Percentiles rank a stretch among this genome's conserved stretches.
phyloP scores from a whole-genome alignment of 2,329 filamentous ascomycete species.

The Cordyceps tenuipes region DNA sequence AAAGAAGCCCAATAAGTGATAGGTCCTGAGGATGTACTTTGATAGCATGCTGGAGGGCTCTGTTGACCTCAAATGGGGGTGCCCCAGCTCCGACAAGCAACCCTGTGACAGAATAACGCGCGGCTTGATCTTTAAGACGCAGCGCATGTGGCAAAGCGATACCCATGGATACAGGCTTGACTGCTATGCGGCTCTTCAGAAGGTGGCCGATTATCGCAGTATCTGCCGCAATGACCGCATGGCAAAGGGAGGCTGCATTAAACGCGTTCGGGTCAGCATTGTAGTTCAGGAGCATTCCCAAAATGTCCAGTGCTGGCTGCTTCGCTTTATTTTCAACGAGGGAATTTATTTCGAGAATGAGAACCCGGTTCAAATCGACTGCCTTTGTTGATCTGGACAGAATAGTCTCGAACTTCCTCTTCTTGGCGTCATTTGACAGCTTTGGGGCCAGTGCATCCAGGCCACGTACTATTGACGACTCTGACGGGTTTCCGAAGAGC shows the following conservation, averaged over 20 bases:
- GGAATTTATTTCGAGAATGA: slow-evolving; percentile 43
- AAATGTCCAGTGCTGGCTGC: slow-evolving; percentile 32
- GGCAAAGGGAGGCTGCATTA: slow-evolving; percentile 42
- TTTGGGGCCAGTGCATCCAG: slow-evolving; percentile 35
- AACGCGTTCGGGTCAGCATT: slow-evolving; percentile 48
- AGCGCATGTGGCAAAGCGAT: slow-evolving; percentile 44
- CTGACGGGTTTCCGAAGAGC: slow-evolving; percentile 35
- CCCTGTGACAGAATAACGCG: slow-evolving; percentile 42
- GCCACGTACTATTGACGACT: slow-evolving; percentile 34
- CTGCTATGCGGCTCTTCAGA: slow-evolving; percentile 29
- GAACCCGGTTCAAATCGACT: slow-evolving; percentile 34
- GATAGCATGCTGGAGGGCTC: slow-evolving; percentile 44
- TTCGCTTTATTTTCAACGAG: slow-evolving; percentile 30
- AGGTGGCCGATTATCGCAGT: slow-evolving; percentile 40
- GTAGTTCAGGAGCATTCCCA: slow-evolving; percentile 39
- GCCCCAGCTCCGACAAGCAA: slow-evolving; percentile 43
- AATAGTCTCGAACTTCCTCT: slow-evolving; percentile 40
- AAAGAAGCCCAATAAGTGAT: slow-evolving; percentile 37
- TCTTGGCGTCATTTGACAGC: slow-evolving; percentile 37
- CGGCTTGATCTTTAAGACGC: slow-evolving; percentile 41
- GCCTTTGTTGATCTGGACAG: slow-evolving; percentile 35
- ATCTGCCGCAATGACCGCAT: slow-evolving; percentile 39
- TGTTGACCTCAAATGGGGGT: slow-evolving; percentile 38
- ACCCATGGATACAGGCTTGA: slow-evolving; percentile 36
- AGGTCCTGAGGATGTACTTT: slow-evolving; percentile 39